Base-by-base conservation (phyloP, 441 rosid species). In the Populus tomentosa region DNA sequence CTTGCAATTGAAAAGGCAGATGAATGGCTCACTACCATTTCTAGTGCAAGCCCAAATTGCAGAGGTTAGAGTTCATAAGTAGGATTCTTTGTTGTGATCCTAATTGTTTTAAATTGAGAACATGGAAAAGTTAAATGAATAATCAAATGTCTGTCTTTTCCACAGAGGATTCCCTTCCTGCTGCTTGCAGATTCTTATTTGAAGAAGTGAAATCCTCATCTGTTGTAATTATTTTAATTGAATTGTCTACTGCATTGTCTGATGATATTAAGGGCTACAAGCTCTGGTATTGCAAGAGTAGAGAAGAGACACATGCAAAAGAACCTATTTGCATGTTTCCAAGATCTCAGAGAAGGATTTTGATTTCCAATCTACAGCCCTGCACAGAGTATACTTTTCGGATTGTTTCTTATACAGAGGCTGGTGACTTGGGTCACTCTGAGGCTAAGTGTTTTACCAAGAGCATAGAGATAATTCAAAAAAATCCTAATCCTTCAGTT, bases 101-200 rank as follows among this genome's bases (percentile, higher is more conserved):
- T 50, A 67, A 7, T 30, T 59, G 46, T 65, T 36, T 36, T 69
- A 18, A 74, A 75, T 68, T 46, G 33, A 30, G 62, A 28, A 69
- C 40, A 62, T 24, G 70, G 66, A 70, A 79, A 16, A 16, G 70
- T 78, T 61, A 40, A 30, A 79, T 70, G 76, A 79, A 72, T 62
- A 67, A 70, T 63, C 13, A 67, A 74, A 75, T 40, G 69, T 35
- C 71, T 81, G 59, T 26, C 70, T 74, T 30, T 35, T 77, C 75
- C 71, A 83, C 88, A 88, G 92, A 85, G 88, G 98, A 86, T 86
- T 87, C 90, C 70, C 88, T 90, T 85, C 98, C 95, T 66, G 93
- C 97, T 76, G 97, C 98, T 68, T 94, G 98, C 88, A 91, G 86
- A 86, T 92, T 97, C 84, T 78, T 88, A 69, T 94, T 97, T 80